A percentile compares a stretch with the other conserved stretches of the same genome.
phyloP scores from a whole-genome alignment of 306 rosid genomes.

The Lathyrus tuberosus region DNA sequence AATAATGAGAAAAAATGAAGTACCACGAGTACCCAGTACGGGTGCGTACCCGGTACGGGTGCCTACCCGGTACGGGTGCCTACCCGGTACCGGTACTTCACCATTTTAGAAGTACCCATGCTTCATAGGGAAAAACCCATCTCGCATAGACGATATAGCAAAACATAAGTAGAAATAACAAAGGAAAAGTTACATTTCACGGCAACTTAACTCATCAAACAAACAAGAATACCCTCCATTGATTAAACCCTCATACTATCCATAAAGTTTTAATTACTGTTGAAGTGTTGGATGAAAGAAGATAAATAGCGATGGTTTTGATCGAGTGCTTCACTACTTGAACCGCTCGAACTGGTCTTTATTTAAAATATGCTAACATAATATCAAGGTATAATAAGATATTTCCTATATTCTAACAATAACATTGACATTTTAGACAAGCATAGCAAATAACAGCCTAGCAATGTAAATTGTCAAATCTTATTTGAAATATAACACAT shows the following conservation, averaged over 20 bases:
- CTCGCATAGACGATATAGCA: too few relatives aligned
- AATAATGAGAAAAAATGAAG: too few relatives aligned
- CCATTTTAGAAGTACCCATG: too few relatives aligned
- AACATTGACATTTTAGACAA: not conserved
- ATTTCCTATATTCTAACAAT: not conserved
- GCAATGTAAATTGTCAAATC: constrained; percentile 18
- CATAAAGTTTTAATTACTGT: not conserved
- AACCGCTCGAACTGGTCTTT: too few relatives aligned
- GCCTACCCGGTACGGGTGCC: too few relatives aligned
- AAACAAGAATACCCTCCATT: constrained; percentile 12
- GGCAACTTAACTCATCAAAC: not conserved
- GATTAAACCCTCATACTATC: constrained; percentile 21
- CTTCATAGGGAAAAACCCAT: too few relatives aligned
- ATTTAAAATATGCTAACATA: not conserved
- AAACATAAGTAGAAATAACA: not conserved
- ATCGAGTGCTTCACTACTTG: too few relatives aligned
- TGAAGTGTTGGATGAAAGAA: not conserved
- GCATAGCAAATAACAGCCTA: constrained; percentile 29
- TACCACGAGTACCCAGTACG: too few relatives aligned
- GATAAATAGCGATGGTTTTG: not conserved
- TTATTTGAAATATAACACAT: constrained; percentile 23
- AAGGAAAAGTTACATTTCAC: constrained; percentile 15
- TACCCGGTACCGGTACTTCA: too few relatives aligned
- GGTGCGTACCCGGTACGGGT: too few relatives aligned
- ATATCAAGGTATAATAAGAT: not conserved